Evolutionary conservation across 1,284 basidiomycete species (phyloP).

Genomic region (Trichosporon faecale): DNA sequence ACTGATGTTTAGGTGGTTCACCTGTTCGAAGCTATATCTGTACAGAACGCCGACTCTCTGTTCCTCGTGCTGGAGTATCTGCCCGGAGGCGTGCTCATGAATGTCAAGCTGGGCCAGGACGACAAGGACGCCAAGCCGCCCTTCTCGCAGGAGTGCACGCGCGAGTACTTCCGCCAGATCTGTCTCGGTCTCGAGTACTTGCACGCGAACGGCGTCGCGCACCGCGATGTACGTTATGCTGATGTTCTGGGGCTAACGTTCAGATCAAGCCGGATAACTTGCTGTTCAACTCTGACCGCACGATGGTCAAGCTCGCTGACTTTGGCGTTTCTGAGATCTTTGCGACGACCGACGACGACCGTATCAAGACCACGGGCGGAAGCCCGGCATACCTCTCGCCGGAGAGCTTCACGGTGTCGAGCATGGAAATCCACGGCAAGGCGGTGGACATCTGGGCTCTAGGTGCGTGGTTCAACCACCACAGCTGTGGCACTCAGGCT

Average conservation of each 20-base stretch:
- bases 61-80: conserved; percentile 58
- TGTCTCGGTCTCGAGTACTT: conserved; percentile 57
- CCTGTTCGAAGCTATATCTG: conserved; percentile 59
- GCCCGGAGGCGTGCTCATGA: conserved; percentile 56
- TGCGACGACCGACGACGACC: conserved; percentile 51
- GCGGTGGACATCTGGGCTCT: conserved; percentile 59
- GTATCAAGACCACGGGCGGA: conserved; percentile 53
- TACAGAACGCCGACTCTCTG: conserved; percentile 55
- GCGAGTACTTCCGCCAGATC: conserved; percentile 58
- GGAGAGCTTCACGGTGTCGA: conserved; percentile 46
- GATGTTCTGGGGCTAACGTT: not conserved
- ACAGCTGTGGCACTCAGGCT: too few relatives aligned
- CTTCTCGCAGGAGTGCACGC: conserved; percentile 32
- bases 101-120: conserved; percentile 48
- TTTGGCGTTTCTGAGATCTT: conserved; percentile 62
- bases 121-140: conserved; percentile 45
- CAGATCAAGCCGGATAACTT: conserved; percentile 59
- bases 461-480: too few relatives aligned
- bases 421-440: conserved; percentile 52
- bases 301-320: conserved; percentile 58
- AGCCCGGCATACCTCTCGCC: conserved; percentile 61
- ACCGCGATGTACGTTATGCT: conserved; percentile 50
- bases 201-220: conserved; percentile 58
- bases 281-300: conserved; percentile 54
- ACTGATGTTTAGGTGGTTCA: conserved; percentile 53